Evolutionary conservation across 2,329 filamentous ascomycete species (phyloP).

Genomic region (Canariomyces notabilis): DNA sequence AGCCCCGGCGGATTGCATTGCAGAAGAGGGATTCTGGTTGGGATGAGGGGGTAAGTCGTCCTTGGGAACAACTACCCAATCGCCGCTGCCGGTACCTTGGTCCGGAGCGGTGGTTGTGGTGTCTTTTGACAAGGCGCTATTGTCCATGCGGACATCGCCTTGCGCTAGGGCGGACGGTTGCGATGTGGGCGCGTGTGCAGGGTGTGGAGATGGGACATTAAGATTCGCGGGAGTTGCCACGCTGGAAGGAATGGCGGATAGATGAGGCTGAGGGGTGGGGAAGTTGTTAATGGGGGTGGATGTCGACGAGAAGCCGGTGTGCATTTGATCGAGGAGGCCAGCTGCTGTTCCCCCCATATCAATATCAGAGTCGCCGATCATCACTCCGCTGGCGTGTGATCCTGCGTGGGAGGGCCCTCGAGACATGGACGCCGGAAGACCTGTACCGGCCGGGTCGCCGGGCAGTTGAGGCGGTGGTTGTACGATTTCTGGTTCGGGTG

Average conservation of each 20-base stretch:
- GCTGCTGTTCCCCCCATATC: slow-evolving; percentile 62
- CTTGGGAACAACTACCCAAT: slow-evolving; percentile 73
- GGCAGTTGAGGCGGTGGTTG: slow-evolving; percentile 30
- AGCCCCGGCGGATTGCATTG: slow-evolving; percentile 7
- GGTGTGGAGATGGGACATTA: slow-evolving; percentile 43
- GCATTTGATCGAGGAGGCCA: slow-evolving; percentile 64
- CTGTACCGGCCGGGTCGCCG: slow-evolving; percentile 23
- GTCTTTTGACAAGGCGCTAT: slow-evolving; percentile 27
- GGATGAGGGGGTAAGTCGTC: slow-evolving; percentile 34
- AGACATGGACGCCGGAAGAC: slow-evolving; percentile 35
- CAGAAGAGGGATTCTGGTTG: slow-evolving; percentile 19
- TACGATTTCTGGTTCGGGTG: slow-evolving; percentile 33
- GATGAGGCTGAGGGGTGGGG: slow-evolving; percentile 54
- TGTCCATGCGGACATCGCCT: slow-evolving; percentile 48
- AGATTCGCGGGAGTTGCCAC: slow-evolving; percentile 52
- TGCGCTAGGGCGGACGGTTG: slow-evolving; percentile 23
- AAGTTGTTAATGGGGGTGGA: slow-evolving; percentile 58
- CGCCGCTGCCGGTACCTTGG: slow-evolving; percentile 51
- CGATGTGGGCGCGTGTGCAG: slow-evolving; percentile 26
- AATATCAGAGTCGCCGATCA: slow-evolving; percentile 56
- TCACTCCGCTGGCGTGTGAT: slow-evolving; percentile 51
- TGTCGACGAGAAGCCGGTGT: slow-evolving; percentile 54
- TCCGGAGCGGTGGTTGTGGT: slow-evolving; percentile 42
- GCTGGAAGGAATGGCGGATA: slow-evolving; percentile 52
- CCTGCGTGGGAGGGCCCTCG: slow-evolving; percentile 50